Evolutionary conservation across 2,329 filamentous ascomycete species (phyloP).

Genomic region (Triangularia verruculosa): DNA sequence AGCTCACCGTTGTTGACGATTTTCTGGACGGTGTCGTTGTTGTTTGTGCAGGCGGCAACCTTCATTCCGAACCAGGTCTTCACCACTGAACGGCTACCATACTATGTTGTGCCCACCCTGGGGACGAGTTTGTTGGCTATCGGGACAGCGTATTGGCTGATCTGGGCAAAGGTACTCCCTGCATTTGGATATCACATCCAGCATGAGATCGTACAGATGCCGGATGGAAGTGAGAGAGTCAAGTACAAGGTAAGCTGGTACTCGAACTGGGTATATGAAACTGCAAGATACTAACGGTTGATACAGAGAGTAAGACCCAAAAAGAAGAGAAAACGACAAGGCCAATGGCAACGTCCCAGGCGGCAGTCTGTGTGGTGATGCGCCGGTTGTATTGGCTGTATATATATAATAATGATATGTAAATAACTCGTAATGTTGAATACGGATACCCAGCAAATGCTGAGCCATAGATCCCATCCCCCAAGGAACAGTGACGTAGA

Average conservation of each 20-base stretch:
- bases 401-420: neutral
- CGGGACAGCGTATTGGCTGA: slow-evolving; percentile 28
- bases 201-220: slow-evolving; percentile 33
- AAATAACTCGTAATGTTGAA: neutral
- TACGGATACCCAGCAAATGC: neutral
- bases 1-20: slow-evolving; percentile 31
- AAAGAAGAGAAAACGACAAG: slow-evolving; percentile 19
- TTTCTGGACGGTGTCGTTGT: slow-evolving; percentile 32
- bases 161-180: slow-evolving; percentile 31
- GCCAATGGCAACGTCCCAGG: slow-evolving; percentile 19
- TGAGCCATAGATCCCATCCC: neutral
- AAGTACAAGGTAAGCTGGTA: slow-evolving; percentile 30
- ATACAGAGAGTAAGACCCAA: slow-evolving; percentile 28
- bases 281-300: neutral
- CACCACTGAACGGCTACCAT: slow-evolving; percentile 17
- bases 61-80: slow-evolving; percentile 29
- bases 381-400: neutral
- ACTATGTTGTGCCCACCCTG: slow-evolving; percentile 36
- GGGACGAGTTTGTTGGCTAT: slow-evolving; percentile 33
- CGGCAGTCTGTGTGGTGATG: slow-evolving; percentile 24
- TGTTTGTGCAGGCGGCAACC: slow-evolving; percentile 29
- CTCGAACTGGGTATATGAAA: neutral
- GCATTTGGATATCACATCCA: slow-evolving; percentile 32
- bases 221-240: slow-evolving; percentile 33
- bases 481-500: slow-evolving; percentile 3